Evolutionary conservation across 768 basidiomycete genomes (phyloP).

Genomic region (Dentipellis sp.): DNA sequence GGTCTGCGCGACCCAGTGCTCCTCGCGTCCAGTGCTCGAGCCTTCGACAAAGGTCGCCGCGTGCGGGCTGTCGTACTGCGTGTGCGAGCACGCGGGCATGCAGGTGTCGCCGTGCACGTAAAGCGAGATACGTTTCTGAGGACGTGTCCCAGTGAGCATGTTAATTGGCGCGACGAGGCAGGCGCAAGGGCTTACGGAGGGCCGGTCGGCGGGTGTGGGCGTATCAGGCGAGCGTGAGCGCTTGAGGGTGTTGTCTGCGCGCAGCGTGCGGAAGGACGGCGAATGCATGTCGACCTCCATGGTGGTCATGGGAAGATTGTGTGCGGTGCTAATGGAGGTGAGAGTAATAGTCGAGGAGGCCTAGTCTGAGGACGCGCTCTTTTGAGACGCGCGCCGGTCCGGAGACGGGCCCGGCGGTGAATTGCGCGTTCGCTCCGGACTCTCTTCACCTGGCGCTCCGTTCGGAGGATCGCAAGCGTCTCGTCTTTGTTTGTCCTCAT

Average conservation of each 20-base stretch:
- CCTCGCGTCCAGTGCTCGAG: conserved; percentile 20
- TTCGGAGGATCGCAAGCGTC: too few species aligned
- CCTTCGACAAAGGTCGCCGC: conserved; percentile 19
- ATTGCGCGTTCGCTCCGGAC: too few species aligned
- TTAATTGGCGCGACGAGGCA: conserved; percentile 2
- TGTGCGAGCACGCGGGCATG: conserved; percentile 7
- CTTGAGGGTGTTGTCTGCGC: not conserved
- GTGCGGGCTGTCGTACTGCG: conserved; percentile 18
- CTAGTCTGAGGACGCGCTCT: too few species aligned
- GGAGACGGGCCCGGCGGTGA: too few species aligned
- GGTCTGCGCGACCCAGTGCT: conserved; percentile 73
- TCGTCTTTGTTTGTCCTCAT: too few species aligned
- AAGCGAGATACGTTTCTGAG: conserved; percentile 52
- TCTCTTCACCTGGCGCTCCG: too few species aligned
- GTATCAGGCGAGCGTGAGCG: conserved; percentile 22
- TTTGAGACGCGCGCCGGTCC: too few species aligned
- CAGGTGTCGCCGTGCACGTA: conserved; percentile 21
- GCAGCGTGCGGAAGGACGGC: not conserved
- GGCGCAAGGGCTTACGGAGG: conserved; percentile 33
- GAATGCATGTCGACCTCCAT: not conserved
- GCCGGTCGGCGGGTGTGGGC: conserved; percentile 36
- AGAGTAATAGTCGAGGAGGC: too few species aligned
- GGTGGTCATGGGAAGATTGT: not conserved
- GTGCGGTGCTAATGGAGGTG: too few species aligned
- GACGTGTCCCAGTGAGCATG: not conserved